Base-by-base conservation (phyloP, 306 rosid genomes). In the Prinsepia uniflora region DNA sequence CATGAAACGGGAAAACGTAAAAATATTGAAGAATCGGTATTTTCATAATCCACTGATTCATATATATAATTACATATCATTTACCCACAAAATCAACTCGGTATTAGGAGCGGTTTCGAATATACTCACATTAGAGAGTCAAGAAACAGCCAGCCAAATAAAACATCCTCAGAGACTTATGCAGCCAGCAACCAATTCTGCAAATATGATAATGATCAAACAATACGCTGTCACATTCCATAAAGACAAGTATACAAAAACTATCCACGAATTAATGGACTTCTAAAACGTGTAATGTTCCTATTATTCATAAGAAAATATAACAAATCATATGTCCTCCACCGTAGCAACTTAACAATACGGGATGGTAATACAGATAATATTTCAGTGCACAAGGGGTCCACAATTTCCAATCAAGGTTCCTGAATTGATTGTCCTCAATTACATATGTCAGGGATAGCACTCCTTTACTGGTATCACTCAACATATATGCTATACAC, bases 401-500 rank as follows among this genome's bases (percentile, higher is more conserved):
- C 30, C 2, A 24, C 30, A 24, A 24, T 24, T 24, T 0, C 30
- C 30, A 24, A 24, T 24, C 30, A 24, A 24, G 0, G 30, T 24
- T 24, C 30, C 30, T 24, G 30, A 24, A 24, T 24, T 24, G 30
- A 24, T 2, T 63, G 76, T 82, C 67, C 74, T 68, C 73, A 80
- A 73, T 84, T 80, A 79, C 89, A 83, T 68, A 67, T 78, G 19
- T 72, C 74, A 76, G 80, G 75, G 71, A 76, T 85, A 75, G 73
- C 79, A 83, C 72, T 64, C 74, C 54, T 60, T 70, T 76, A 74
- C 75, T 63, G 64, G 76, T 75, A 78, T 80, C 62, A 66, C 71
- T 83, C 78, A 49, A 67, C 20, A 58, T 74, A 85, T 75, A 62
- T 2, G 49, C 75, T 84, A 86, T 80, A 76, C 84, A 88, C 86